Evolutionary conservation across 495 filamentous ascomycete species (phyloP).

Genomic region (Penicillium nucicola): DNA sequence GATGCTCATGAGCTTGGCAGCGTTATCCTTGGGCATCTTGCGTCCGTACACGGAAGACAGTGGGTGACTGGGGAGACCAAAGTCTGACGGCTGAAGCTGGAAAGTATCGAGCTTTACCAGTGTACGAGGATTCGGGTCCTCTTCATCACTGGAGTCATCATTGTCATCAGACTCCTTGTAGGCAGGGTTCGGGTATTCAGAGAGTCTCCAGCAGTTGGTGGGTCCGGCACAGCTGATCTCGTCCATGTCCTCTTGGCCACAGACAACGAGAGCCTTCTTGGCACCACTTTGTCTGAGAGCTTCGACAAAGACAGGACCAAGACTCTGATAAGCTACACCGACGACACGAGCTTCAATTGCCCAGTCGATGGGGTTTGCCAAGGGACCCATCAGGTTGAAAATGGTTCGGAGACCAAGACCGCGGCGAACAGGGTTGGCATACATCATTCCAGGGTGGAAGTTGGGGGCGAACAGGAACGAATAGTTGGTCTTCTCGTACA

Average conservation of each 20-base stretch:
- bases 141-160: slow-evolving; percentile 38
- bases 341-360: slow-evolving; percentile 85
- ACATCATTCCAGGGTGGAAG: slow-evolving; percentile 91
- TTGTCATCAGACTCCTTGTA: slow-evolving; percentile 29
- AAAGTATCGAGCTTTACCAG: slow-evolving; percentile 67
- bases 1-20: slow-evolving; percentile 74
- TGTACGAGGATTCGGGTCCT: slow-evolving; percentile 35
- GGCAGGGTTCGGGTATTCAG: slow-evolving; percentile 48
- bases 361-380: slow-evolving; percentile 81
- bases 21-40: slow-evolving; percentile 81
- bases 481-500: slow-evolving; percentile 82
- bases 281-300: slow-evolving; percentile 74
- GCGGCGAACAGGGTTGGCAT: slow-evolving; percentile 77
- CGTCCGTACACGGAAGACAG: slow-evolving; percentile 76
- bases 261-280: slow-evolving; percentile 84
- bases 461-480: slow-evolving; percentile 94
- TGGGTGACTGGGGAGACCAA: slow-evolving; percentile 74
- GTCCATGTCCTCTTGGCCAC: slow-evolving; percentile 91
- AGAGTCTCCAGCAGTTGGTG: slow-evolving; percentile 84
- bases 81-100: slow-evolving; percentile 71
- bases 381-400: slow-evolving; percentile 92
- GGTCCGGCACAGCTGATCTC: slow-evolving; percentile 86
- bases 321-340: slow-evolving; percentile 79
- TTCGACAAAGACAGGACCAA: slow-evolving; percentile 85
- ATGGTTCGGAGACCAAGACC: slow-evolving; percentile 89